These are phyloP conservation scores for Ceratobasidium sp. DNA, from an alignment of 1,284 basidiomycete species.

Conservation along the genomic window DNA sequence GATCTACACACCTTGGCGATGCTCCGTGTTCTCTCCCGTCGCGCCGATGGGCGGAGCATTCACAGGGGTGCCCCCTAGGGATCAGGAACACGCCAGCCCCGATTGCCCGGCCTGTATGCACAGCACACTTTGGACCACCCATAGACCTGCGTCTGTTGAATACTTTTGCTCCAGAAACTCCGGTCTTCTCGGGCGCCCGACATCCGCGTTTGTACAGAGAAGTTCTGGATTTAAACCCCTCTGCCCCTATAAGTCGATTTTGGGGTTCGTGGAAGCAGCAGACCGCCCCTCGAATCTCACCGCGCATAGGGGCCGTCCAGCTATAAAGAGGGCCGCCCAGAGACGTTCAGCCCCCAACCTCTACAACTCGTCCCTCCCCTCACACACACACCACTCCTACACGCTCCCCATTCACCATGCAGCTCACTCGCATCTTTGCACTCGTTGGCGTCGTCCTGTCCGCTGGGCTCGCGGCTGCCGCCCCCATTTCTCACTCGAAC, in stretches of 20 bases:
- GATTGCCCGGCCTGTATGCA: neutral
- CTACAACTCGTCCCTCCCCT: neutral
- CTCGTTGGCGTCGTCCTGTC: constrained; percentile 19
- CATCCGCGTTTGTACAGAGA: neutral
- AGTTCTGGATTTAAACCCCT: neutral
- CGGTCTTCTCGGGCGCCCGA: constrained; percentile 7
- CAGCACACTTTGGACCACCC: neutral
- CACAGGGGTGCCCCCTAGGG: neutral
- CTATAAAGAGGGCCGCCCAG: neutral
- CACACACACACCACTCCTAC: neutral
- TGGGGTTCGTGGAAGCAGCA: neutral
- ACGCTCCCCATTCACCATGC: constrained; percentile 12
- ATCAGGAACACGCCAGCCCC: neutral
- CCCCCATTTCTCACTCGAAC: neutral
- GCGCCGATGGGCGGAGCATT: neutral
- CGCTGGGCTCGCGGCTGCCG: neutral
- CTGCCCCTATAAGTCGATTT: neutral
- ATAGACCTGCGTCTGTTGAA: neutral
- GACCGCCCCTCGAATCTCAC: neutral
- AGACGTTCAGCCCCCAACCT: neutral
- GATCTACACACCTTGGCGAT: neutral
- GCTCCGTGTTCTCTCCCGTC: neutral
- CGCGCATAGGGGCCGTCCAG: neutral
- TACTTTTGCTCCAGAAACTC: too few species aligned
- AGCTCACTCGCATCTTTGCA: constrained; percentile 20